These are phyloP conservation scores for Fraxinus sp. DNA, from an alignment of 305 asterid species.

Conservation along the genomic window DNA sequence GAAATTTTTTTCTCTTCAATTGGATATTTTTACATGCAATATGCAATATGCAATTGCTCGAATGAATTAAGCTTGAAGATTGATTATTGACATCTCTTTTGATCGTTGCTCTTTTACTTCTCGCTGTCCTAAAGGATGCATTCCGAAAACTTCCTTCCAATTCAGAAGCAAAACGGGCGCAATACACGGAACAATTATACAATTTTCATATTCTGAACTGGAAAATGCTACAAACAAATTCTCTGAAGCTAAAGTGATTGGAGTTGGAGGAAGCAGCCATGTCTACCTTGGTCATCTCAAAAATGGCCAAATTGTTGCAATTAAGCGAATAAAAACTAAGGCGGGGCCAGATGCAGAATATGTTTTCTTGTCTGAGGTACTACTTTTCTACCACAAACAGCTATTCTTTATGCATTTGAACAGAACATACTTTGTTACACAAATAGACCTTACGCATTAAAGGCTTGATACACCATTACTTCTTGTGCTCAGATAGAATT, in stretches of 20 bases:
- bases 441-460: not conserved
- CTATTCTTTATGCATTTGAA: not conserved
- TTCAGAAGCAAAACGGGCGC: constrained; percentile 51
- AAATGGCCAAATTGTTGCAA: constrained; percentile 75
- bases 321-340: constrained; percentile 74
- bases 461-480: not conserved
- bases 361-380: constrained; percentile 82
- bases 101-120: not conserved
- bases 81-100: constrained; percentile 1
- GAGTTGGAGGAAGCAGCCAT: constrained; percentile 88
- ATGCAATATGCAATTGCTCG: not conserved
- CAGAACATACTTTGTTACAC: not conserved
- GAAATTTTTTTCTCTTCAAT: not conserved
- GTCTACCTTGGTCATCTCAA: constrained; percentile 76
- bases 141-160: constrained; percentile 48
- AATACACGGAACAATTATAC: constrained; percentile 54
- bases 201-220: constrained; percentile 74
- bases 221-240: constrained; percentile 75
- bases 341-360: constrained; percentile 71
- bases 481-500: constrained; percentile 65
- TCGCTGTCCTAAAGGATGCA: constrained; percentile 61
- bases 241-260: constrained; percentile 74
- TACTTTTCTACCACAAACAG: constrained; percentile 7
- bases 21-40: not conserved
- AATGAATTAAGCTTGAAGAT: not conserved